Evolutionary conservation across 2,329 filamentous ascomycete species (phyloP), one percentile per base, ranked within the genome.

Genomic region (Colletotrichum eremochloae): DNA sequence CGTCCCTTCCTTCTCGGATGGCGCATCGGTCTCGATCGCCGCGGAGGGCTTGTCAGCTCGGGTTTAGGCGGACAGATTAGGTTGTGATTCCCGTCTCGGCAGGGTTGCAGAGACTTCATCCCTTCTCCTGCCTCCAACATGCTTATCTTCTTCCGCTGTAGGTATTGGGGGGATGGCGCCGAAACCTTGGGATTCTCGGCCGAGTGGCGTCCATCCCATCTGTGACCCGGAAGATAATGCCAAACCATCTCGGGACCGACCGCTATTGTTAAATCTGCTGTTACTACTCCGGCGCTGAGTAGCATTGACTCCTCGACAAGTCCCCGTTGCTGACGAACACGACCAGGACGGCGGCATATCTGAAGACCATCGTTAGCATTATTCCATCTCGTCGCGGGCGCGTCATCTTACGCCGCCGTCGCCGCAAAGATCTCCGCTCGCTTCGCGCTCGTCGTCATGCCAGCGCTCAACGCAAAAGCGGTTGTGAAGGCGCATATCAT

Each of bases 401-500:
- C 6, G n/a, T 1, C 33, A 60, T 46, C 71, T 64, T 67, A 74
- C 57, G 74, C 68, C 64, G 72, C 74, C 14, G 68, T 67, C 1
- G 63, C 72, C 20, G 55, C 72, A 42, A 74, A 75, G 0, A 74
- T 72, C 36, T 74, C 64, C 5, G 66, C 64, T 2, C 68, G 24
- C 50, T 62, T 42, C 12, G 72, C 65, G 33, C 61, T 72, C 40
- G 58, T 74, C 38, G 63, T 62, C 29, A 71, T 8, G 6, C 62
- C 58, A 9, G 71, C 42, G 40, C 66, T 65, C 18, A n/a, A 18
- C 12, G 70, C 62, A 56, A 73, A 73, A 8, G 46, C 38, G 14
- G 58, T 36, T 1, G 71, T 73, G 40, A 71, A 71, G 8, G 38
- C 33, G n/a, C 48, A 57, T 18, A 68, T 53, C 63, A 86, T 76